Evolutionary conservation across 108 stramenopile genomes (phyloP).

Genomic region (Conticribra guillardii): DNA sequence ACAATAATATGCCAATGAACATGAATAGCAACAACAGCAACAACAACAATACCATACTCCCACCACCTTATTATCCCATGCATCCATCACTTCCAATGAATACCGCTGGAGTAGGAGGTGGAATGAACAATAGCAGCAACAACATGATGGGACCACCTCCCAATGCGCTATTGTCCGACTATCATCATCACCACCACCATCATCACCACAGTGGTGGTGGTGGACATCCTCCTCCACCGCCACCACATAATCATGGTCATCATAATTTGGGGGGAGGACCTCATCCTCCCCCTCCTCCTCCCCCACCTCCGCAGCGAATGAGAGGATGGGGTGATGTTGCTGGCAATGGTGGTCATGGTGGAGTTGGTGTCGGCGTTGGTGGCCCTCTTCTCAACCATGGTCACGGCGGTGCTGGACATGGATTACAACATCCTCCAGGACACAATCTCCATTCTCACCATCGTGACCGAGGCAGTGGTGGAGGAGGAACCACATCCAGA

Average conservation of each 20-base stretch:
- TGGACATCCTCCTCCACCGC: slow-evolving; percentile 18
- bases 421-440: no score
- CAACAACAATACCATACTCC: slow-evolving; percentile 10
- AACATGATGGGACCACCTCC: slow-evolving; percentile 12
- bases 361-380: not conserved
- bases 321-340: not conserved
- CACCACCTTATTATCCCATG: slow-evolving; percentile 21
- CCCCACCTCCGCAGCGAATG: slow-evolving; percentile 9
- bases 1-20: no score
- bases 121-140: not conserved
- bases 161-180: not conserved
- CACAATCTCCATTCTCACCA: no score
- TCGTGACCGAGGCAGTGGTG: not conserved
- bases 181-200: slow-evolving; percentile 4
- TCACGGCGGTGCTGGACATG: no score
- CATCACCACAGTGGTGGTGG: not conserved
- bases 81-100: slow-evolving; percentile 9
- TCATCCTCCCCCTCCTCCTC: slow-evolving; percentile 23
- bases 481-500: not conserved
- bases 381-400: not conserved
- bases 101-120: slow-evolving; percentile 4
- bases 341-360: no score
- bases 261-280: slow-evolving; percentile 2
- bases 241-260: not conserved
- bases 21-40: not conserved